These are phyloP conservation scores for Phytophthora ohioensis DNA, from an alignment of 352 stramenopile species.

Conservation along the genomic window DNA sequence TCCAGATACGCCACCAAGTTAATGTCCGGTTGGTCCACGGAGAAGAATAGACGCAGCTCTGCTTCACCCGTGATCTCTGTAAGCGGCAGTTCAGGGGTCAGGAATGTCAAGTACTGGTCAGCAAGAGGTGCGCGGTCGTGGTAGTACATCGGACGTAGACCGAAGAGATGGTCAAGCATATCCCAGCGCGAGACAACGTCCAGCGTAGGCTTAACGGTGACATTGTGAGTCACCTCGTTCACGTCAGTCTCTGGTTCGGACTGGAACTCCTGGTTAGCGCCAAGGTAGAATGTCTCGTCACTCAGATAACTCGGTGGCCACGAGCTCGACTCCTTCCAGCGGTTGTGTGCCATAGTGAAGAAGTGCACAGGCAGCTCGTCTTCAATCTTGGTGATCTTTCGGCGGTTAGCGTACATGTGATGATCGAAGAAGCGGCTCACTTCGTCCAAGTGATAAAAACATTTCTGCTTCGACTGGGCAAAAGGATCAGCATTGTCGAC, in stretches of 20 bases:
- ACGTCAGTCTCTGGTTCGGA: slow-evolving; percentile 48
- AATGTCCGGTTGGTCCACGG: slow-evolving; percentile 66
- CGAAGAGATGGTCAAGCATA: slow-evolving; percentile 78
- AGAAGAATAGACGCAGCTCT: slow-evolving; percentile 84
- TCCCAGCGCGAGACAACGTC: slow-evolving; percentile 76
- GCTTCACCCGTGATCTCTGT: slow-evolving; percentile 79
- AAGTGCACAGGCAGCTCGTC: slow-evolving; percentile 84
- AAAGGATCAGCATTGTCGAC: slow-evolving; percentile 87
- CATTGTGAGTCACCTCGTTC: slow-evolving; percentile 47
- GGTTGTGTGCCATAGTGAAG: slow-evolving; percentile 79
- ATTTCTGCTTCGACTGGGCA: slow-evolving; percentile 83
- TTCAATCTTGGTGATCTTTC: slow-evolving; percentile 62
- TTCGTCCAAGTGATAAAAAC: slow-evolving; percentile 86
- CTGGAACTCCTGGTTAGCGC: slow-evolving; percentile 57
- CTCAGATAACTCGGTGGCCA: slow-evolving; percentile 75
- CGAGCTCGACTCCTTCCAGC: slow-evolving; percentile 68
- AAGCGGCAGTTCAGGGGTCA: slow-evolving; percentile 62
- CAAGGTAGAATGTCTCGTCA: slow-evolving; percentile 64
- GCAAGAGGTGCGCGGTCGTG: slow-evolving; percentile 68
- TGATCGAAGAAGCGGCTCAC: slow-evolving; percentile 88
- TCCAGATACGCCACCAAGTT: slow-evolving; percentile 83
- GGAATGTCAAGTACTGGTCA: slow-evolving; percentile 66
- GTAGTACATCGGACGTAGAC: slow-evolving; percentile 80
- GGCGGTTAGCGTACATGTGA: slow-evolving; percentile 77
- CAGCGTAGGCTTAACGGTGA: slow-evolving; percentile 53